Evolutionary conservation across 78 protist species (phyloP), one percentile per base, ranked within the genome.

Genomic region (Dictyostelium citrinum): DNA sequence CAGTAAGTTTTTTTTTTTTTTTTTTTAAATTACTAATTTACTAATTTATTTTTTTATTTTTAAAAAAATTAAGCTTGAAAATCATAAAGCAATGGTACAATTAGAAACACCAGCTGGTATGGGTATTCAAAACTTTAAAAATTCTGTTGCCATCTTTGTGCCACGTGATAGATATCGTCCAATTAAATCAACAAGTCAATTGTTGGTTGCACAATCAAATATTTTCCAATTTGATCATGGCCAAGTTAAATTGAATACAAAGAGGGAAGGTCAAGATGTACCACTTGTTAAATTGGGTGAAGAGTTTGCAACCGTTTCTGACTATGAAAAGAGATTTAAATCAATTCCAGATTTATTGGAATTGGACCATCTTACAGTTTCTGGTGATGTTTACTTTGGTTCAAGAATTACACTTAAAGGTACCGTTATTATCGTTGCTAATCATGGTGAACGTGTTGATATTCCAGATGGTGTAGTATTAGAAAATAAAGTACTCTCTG

Each of bases 31-130:
- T 16, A 84, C n/a, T 8, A n/a, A 39, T 39, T 39, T 45, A 24
- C 2, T 82, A 82, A 58, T 49, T 74, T 7, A 84, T n/a, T n/a
- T 16, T 68, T 31, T 64, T 22, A 2, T 10, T 22, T 24, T 11
- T 27, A n/a, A 5, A 2, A 3, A 33, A 67, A n/a, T 46, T 22
- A 24, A 75, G 94, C 51, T 58, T 45, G 96, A 91, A 82, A 68
- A 72, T 64, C 96, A 93, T 61, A 61, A 17, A n/a, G 61, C 76
- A 76, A 96, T 99, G 49, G 95, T 98, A 27, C 99, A 99, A 96
- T 96, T 99, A 76, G 99, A 99, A 90, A 94, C 98, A 39, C 99
- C 99, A 39, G 91, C 86, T 24, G 99, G 99, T 61, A 95, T 98
- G 74, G 98, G 98, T 55, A 98, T 99, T 81, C 93, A 95, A 84